These are phyloP conservation scores for Zelonia costaricensis DNA, from an alignment of 208 protist genomes.

Conservation along the genomic window DNA sequence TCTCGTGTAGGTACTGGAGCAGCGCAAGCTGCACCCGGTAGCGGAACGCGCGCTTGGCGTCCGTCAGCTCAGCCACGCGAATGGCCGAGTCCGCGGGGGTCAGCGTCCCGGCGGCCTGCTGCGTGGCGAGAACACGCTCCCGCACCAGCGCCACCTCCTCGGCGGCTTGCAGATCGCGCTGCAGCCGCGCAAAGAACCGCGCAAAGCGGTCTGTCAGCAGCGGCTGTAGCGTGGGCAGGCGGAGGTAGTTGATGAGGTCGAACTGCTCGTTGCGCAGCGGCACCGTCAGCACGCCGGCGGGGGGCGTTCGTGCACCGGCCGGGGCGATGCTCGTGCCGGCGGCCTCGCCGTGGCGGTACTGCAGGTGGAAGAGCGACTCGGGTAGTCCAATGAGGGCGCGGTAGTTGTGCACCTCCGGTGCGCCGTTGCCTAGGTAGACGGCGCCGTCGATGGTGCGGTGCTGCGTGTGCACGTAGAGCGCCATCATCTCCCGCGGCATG, in stretches of 20 bases:
- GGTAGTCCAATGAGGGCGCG: slow-evolving; percentile 75
- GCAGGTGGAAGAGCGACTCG: slow-evolving; percentile 80
- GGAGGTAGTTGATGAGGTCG: slow-evolving; percentile 79
- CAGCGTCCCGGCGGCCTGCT: slow-evolving; percentile 27
- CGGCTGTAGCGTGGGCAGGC: slow-evolving; percentile 62
- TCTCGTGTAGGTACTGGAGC: slow-evolving; percentile 84
- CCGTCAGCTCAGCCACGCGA: slow-evolving; percentile 54
- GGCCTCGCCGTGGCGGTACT: slow-evolving; percentile 79
- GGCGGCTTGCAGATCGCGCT: slow-evolving; percentile 39
- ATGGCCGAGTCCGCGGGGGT: slow-evolving; percentile 27
- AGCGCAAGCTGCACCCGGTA: slow-evolving; percentile 79
- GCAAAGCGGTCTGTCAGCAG: slow-evolving; percentile 80
- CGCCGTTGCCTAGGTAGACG: slow-evolving; percentile 80
- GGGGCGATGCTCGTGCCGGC: neutral
- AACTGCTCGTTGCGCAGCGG: slow-evolving; percentile 42
- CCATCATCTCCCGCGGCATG: slow-evolving; percentile 48
- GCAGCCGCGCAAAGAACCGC: slow-evolving; percentile 69
- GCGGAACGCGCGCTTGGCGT: slow-evolving; percentile 36
- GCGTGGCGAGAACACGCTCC: slow-evolving; percentile 37
- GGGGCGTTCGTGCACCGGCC: neutral
- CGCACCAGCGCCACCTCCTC: slow-evolving; percentile 53
- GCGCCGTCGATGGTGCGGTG: slow-evolving; percentile 75
- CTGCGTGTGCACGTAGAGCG: slow-evolving; percentile 67
- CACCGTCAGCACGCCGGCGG: slow-evolving; percentile 37
- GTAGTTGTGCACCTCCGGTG: slow-evolving; percentile 80